A percentile compares a stretch with the other conserved stretches of the same genome.
Conservation (phyloP, 1,284 basidiomycete species). For the Cutaneotrichosporon sp. region DNA sequence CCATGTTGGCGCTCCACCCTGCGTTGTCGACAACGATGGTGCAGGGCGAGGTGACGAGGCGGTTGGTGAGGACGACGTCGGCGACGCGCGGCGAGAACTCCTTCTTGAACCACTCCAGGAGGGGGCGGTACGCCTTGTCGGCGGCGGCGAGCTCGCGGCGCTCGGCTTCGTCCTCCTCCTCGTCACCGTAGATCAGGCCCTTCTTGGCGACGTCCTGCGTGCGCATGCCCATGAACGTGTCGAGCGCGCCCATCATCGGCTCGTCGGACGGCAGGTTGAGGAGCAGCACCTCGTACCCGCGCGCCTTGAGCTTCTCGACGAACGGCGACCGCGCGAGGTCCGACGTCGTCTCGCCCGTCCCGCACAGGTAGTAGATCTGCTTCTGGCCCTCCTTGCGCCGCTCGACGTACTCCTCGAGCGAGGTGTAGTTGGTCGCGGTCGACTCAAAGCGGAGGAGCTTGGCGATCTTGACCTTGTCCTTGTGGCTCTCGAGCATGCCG, state of each 20-base stretch:
- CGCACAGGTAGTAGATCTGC: slow-evolving; percentile 62
- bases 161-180: slow-evolving; percentile 71
- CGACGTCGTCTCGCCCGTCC: slow-evolving; percentile 72
- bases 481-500: slow-evolving; percentile 69
- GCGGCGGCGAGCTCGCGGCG: slow-evolving; percentile 72
- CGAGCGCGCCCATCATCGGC: slow-evolving; percentile 72
- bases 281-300: slow-evolving; percentile 90
- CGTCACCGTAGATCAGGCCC: slow-evolving; percentile 87
- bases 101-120: slow-evolving; percentile 85
- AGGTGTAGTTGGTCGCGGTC: slow-evolving; percentile 70
- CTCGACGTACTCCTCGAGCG: slow-evolving; percentile 78
- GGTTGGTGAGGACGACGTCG: slow-evolving; percentile 86
- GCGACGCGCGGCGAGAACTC: slow-evolving; percentile 70
- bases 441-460: slow-evolving; percentile 73
- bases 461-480: slow-evolving; percentile 72
- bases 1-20: slow-evolving; percentile 87
- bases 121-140: slow-evolving; percentile 79
- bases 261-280: slow-evolving; percentile 87
- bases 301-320: slow-evolving; percentile 86
- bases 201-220: slow-evolving; percentile 95
- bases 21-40: slow-evolving; percentile 79
- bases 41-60: slow-evolving; percentile 86
- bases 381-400: slow-evolving; percentile 86
- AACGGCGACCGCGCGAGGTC: slow-evolving; percentile 82
- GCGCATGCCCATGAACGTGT: slow-evolving; percentile 73